These are phyloP conservation scores for Graphilbum fragrans DNA, from an alignment of 2,329 filamentous ascomycete genomes.

Conservation along the genomic window DNA sequence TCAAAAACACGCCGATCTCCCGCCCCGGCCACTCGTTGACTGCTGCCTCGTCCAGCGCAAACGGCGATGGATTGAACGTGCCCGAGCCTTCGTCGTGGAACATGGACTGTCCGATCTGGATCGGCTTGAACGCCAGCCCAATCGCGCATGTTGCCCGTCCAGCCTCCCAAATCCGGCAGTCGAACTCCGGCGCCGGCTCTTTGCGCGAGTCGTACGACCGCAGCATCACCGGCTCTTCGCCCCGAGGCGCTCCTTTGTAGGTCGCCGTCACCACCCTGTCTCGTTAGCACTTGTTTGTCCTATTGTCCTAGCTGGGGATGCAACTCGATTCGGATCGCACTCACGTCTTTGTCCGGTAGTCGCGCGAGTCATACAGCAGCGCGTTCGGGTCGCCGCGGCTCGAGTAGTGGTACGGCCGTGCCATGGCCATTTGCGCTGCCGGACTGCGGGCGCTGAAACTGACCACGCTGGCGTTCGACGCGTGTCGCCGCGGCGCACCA, in stretches of 20 bases:
- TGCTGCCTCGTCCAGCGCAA: constrained; percentile 78
- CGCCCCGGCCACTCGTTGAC: constrained; percentile 92
- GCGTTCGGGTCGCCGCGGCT: constrained; percentile 76
- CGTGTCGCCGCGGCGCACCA: constrained; percentile 43
- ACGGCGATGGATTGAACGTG: constrained; percentile 81
- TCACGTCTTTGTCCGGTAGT: constrained; percentile 83
- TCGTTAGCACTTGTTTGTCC: constrained; percentile 9
- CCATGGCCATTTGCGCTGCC: constrained; percentile 37
- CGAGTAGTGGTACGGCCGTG: constrained; percentile 31
- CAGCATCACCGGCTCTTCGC: constrained; percentile 58
- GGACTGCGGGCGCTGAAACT: constrained; percentile 64
- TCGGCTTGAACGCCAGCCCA: constrained; percentile 88
- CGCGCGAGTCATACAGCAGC: constrained; percentile 73
- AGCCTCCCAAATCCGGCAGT: constrained; percentile 95
- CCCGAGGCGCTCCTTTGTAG: constrained; percentile 68
- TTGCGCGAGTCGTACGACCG: constrained; percentile 92
- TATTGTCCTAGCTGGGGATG: neutral
- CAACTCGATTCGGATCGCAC: too few relatives aligned
- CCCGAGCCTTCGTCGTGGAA: constrained; percentile 91
- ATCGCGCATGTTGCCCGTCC: constrained; percentile 89
- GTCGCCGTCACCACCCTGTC: constrained; percentile 76
- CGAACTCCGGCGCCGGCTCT: constrained; percentile 80
- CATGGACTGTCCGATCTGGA: constrained; percentile 82
- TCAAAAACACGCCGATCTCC: constrained; percentile 84
- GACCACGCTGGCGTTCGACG: constrained; percentile 71